Percentiles rank a stretch among this genome's conserved stretches.
Evolutionary conservation across 2,329 filamentous ascomycete genomes (phyloP).

Genomic region (Aspergillus candidus): DNA sequence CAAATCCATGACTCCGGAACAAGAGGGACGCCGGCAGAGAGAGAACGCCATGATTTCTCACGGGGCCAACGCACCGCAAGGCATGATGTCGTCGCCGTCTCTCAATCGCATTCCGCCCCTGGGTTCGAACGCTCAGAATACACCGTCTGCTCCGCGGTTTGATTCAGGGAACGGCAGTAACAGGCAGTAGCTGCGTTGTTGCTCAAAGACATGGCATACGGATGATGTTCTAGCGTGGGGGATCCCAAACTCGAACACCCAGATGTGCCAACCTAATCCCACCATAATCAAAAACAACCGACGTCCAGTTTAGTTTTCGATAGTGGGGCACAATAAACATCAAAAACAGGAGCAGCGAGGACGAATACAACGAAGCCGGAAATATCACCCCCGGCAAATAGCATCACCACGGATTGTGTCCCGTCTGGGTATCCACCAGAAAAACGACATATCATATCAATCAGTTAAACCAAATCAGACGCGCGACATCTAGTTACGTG

Average conservation of each 20-base stretch:
- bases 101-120: slow-evolving; percentile 29
- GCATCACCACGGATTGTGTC: neutral
- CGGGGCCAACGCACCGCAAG: slow-evolving; percentile 18
- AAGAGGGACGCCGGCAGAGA: slow-evolving; percentile 35
- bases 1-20: slow-evolving; percentile 40
- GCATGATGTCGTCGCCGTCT: slow-evolving; percentile 28
- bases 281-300: neutral
- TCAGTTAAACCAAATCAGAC: too few species aligned
- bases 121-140: slow-evolving; percentile 23
- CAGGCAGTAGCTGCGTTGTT: neutral
- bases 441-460: too few species aligned
- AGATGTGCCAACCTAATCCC: neutral
- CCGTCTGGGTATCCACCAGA: too few species aligned
- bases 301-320: slow-evolving; percentile 4
- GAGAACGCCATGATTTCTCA: slow-evolving; percentile 30
- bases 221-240: too few species aligned
- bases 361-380: slow-evolving; percentile 6
- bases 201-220: too few species aligned
- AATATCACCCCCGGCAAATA: slow-evolving; percentile 8
- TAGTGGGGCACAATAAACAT: neutral
- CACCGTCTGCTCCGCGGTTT: slow-evolving; percentile 16
- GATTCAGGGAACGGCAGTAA: slow-evolving; percentile 2
- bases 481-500: too few species aligned
- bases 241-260: too few species aligned
- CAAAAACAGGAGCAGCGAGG: neutral